A percentile compares a stretch with the other conserved stretches of the same genome.
Evolutionary conservation across 257 asterid species (phyloP).

Genomic region (Solanum rostratum): DNA sequence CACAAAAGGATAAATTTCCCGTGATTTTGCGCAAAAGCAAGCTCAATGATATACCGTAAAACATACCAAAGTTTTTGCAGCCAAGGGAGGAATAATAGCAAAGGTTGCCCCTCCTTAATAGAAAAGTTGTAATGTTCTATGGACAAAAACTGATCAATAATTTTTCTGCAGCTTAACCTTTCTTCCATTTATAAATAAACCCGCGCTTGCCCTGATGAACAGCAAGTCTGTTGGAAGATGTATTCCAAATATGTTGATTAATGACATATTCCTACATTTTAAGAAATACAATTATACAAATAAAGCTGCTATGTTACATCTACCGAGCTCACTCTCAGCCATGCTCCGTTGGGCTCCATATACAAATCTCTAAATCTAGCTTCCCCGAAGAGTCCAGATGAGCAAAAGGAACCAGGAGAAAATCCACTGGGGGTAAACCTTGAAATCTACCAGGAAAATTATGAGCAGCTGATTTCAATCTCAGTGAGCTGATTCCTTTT

Average conservation of each 20-base stretch:
- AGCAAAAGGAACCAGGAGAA: constrained; percentile 69
- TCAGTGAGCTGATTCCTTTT: constrained; percentile 75
- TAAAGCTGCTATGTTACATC: background rate
- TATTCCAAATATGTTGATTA: background rate
- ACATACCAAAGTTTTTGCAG: background rate
- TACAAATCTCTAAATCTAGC: constrained; percentile 68
- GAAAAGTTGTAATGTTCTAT: background rate
- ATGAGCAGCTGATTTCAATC: constrained; percentile 60
- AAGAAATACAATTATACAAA: background rate
- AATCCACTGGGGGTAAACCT: constrained; percentile 62
- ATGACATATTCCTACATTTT: background rate
- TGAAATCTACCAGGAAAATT: constrained; percentile 71
- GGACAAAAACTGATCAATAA: background rate
- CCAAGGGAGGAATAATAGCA: background rate
- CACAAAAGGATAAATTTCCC: background rate
- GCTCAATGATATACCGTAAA: background rate
- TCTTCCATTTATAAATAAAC: background rate
- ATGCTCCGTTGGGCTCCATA: constrained; percentile 62
- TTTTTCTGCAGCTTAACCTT: background rate
- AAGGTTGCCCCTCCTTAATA: background rate
- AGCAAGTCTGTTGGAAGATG: background rate
- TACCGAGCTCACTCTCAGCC: constrained; percentile 32
- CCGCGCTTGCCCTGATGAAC: background rate
- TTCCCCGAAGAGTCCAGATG: constrained; percentile 39
- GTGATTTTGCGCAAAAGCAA: background rate